Evolutionary conservation across 2,329 filamentous ascomycete genomes (phyloP), one percentile per base, ranked within the genome.

Genomic region (Waltergamsia citrina): DNA sequence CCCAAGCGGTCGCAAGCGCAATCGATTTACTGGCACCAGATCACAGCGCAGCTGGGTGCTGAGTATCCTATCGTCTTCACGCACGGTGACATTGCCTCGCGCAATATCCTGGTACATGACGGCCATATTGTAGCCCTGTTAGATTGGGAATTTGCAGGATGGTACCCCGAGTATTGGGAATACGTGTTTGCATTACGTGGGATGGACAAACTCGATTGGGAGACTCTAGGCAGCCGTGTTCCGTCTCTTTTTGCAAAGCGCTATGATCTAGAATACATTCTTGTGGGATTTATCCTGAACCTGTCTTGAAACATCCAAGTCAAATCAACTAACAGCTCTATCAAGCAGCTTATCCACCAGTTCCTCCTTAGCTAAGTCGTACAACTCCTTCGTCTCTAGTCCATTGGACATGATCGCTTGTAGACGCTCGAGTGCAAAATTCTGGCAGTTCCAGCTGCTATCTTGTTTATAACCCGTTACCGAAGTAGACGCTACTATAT

Each of bases 41-140:
- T 49, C 14, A 49, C 46, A 1, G 37, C 34, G 1, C 46, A 48
- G 11, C 43, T 52, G 12, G 33, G 38, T 18, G 48, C 43, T 0
- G 22, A 45, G 14, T 50, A 59, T 40, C 43, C 43, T n/a, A 45
- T 59, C 21, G 54, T 63, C 2, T 63, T 74, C 38, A 67, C 67
- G 2, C 68, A 74, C 49, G 60, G 60, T 4, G 69, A 75, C 44
- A 51, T 75, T 9, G 53, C 51, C 8, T 56, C 54, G 4, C 41
- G 59, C 4, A 71, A 70, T 35, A 65, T 71, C 20, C 38, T 70
- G 4, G 49, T 58, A 3, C 39, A 47, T 3, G 57, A 53, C 3
- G 57, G 57, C 12, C 46, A 28, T 21, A 23, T 41, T 10, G 23
- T 24, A 15, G 24, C 20, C 4, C n/a, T 41, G 12, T 8, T 38